A percentile compares a stretch with the other conserved stretches of the same genome.
phyloP scores from a whole-genome alignment of 2,329 filamentous ascomycete genomes.

The Calonectria crousiana region DNA sequence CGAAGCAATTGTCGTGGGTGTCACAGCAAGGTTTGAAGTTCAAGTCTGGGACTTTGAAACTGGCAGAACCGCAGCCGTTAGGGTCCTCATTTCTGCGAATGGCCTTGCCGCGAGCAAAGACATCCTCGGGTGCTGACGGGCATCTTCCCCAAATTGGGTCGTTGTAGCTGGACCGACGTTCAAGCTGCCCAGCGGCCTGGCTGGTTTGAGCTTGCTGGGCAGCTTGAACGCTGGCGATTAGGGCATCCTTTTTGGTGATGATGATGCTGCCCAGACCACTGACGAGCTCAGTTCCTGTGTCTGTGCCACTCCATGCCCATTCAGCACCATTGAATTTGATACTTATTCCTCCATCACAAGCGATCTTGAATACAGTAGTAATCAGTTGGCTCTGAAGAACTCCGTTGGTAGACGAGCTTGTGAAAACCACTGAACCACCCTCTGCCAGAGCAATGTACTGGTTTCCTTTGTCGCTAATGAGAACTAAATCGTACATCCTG shows the following conservation, averaged over 20 bases:
- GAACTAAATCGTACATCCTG: neutral
- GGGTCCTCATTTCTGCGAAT: neutral
- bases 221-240: neutral
- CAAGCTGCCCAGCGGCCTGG: neutral
- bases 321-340: neutral
- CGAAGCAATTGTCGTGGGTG: neutral
- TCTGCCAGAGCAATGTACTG: neutral
- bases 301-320: neutral
- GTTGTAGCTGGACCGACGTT: neutral
- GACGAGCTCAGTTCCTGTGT: neutral
- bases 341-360: neutral
- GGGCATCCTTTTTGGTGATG: neutral
- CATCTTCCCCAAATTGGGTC: neutral
- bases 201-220: neutral
- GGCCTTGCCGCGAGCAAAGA: neutral
- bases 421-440: neutral
- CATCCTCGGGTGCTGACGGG: neutral
- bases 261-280: neutral
- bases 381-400: neutral
- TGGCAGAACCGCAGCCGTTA: neutral
- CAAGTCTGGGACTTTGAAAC: neutral
- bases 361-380: neutral
- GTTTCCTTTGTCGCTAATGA: neutral
- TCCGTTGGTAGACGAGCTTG: neutral
- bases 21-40: neutral